Percentiles rank a stretch among this genome's conserved stretches.
Conservation (phyloP, 108 stramenopile species). For the Pseudonitzschia delicatissima region DNA sequence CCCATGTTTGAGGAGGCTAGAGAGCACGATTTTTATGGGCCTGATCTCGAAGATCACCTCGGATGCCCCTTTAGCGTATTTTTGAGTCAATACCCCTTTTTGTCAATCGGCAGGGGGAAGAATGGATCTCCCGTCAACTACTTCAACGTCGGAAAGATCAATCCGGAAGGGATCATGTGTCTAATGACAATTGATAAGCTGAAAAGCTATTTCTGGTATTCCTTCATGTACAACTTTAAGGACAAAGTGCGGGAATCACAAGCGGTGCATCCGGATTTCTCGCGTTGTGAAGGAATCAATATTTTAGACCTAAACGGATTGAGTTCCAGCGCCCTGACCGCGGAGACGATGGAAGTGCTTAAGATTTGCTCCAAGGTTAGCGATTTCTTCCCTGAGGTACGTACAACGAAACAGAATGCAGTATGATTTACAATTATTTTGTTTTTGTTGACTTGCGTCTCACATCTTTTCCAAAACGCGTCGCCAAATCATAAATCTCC, state of each 20-base stretch:
- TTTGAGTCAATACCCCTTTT: conserved; percentile 44
- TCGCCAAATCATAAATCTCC: too few species aligned
- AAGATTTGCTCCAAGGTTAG: conserved; percentile 38
- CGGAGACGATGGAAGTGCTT: conserved; percentile 58
- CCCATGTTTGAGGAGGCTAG: conserved; percentile 32
- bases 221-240: conserved; percentile 39
- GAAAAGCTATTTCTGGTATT: conserved; percentile 42
- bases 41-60: conserved; percentile 26
- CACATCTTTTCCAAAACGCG: not conserved
- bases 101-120: conserved; percentile 38
- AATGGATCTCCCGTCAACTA: conserved; percentile 51
- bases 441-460: not conserved
- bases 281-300: conserved; percentile 51
- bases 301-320: conserved; percentile 62
- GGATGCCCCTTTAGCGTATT: conserved; percentile 42
- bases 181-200: conserved; percentile 20
- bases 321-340: conserved; percentile 41
- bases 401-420: not conserved
- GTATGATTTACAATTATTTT: not conserved
- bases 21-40: conserved; percentile 40
- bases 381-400: conserved; percentile 45
- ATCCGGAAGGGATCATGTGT: conserved; percentile 42
- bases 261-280: conserved; percentile 33
- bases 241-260: conserved; percentile 25
- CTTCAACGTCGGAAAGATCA: conserved; percentile 38